phyloP scores from a whole-genome alignment of 2,329 filamentous ascomycete species.

The Leptographium radiaticola region DNA sequence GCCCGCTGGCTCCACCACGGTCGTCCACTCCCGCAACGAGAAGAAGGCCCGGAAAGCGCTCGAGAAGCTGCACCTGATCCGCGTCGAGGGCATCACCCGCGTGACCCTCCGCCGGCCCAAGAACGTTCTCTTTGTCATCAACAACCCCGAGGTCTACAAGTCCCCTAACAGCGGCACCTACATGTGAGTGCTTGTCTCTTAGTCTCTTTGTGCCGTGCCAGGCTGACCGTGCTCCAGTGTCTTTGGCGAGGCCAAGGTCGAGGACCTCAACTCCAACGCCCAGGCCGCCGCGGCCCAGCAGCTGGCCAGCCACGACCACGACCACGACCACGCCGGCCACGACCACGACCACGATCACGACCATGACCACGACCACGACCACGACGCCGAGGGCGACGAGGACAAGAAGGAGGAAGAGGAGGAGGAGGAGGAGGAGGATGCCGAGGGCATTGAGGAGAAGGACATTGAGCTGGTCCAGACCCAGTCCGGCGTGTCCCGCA shows the following conservation, averaged over 20 bases:
- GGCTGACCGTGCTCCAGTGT: slow-evolving; percentile 44
- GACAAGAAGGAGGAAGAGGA: slow-evolving; percentile 65
- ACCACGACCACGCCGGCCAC: slow-evolving; percentile 62
- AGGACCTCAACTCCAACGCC: slow-evolving; percentile 97
- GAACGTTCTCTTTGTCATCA: slow-evolving; percentile 99
- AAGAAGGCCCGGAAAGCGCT: slow-evolving; percentile 99
- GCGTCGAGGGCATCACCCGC: slow-evolving; percentile 92
- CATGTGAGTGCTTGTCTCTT: slow-evolving; percentile 55
- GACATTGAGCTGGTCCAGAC: slow-evolving; percentile 99
- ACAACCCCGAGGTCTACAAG: slow-evolving; percentile 99
- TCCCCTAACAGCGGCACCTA: slow-evolving; percentile 98
- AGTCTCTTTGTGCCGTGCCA: not conserved
- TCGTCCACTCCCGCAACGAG: slow-evolving; percentile 98
- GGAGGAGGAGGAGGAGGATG: slow-evolving; percentile 90
- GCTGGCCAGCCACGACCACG: slow-evolving; percentile 64
- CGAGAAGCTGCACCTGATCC: slow-evolving; percentile 93
- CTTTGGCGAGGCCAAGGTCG: slow-evolving; percentile 99
- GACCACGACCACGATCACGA: slow-evolving; percentile 48
- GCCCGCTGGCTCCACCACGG: slow-evolving; percentile 66
- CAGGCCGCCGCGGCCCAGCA: slow-evolving; percentile 93
- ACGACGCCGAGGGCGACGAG: slow-evolving; percentile 49
- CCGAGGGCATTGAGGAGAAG: slow-evolving; percentile 90
- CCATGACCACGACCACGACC: slow-evolving; percentile 29
- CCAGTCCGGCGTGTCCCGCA: slow-evolving; percentile 90
- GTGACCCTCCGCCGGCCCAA: slow-evolving; percentile 97